Evolutionary conservation across 495 filamentous ascomycete species (phyloP), one percentile per base, ranked within the genome.

Genomic region (Talaromyces borbonicus): DNA sequence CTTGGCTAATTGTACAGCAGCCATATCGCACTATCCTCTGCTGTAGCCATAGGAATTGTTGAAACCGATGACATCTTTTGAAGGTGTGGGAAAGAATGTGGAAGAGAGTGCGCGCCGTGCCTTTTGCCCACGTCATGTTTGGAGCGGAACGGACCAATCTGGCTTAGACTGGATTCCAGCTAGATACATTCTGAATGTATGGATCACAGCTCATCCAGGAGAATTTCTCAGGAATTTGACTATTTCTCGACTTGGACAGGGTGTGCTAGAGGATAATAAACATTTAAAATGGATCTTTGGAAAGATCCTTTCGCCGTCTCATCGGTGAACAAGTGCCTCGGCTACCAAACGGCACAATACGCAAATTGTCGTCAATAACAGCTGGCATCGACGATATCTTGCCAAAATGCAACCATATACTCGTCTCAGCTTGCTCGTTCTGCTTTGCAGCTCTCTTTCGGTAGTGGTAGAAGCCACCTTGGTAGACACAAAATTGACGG

Each of bases 1-100:
- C 66, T 94, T 94, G 20, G 82, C 80, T 30, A 69, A 63, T 49
- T 73, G 71, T 19, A 85, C 58, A 37, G 64, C 59, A 2, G 75
- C 67, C 71, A 73, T 46, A 15, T 20, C 20, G 14, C 75, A 48
- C 49, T 59, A 23, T 46, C 46, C 53, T 20, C 16, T 38, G 31
- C 35, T 19, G 8, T 19, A 15, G 14, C n/a, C 35, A 38, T 9
- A 9, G 9, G 7, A 9, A n/a, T 2, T 20, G 33, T 20, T 20
- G 16, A 12, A 38, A 38, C 12, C 19, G 16, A 38, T 11, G n/a
- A n/a, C n/a, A n/a, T n/a, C n/a, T n/a, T n/a, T n/a, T n/a, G 37
- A 20, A 25, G 31, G 16, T 25, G 35, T 20, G 38, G 45, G 47
- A 32, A 42, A 47, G 24, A 16, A 31, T 22, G 20, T 14, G 23